phyloP scores from a whole-genome alignment of 164 flowering plant species.

The Vitis rupestris region DNA sequence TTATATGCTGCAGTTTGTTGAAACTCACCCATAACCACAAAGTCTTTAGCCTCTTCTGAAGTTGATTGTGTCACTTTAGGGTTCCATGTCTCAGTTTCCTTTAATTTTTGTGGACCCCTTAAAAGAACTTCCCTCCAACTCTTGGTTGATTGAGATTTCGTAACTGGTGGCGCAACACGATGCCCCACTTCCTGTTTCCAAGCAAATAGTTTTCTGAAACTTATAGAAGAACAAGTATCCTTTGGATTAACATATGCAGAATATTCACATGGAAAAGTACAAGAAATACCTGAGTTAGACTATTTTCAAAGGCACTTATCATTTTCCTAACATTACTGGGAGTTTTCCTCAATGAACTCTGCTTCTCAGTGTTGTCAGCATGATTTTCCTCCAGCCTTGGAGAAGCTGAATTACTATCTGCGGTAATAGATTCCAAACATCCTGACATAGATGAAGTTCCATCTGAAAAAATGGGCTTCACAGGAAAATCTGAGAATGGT shows the following conservation, averaged over 20 bases:
- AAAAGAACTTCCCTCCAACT: slow-evolving; percentile 14
- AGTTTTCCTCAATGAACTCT: slow-evolving; percentile 26
- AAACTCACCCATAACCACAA: slow-evolving; percentile 4
- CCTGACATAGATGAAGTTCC: slow-evolving; percentile 12
- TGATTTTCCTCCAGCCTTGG: slow-evolving; percentile 14
- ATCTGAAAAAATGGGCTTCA: slow-evolving; percentile 3
- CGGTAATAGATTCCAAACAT: slow-evolving; percentile 16
- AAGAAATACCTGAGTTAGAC: slow-evolving; percentile 52
- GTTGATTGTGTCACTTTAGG: slow-evolving; percentile 6
- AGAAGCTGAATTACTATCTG: slow-evolving; percentile 12
- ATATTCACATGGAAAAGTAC: background rate
- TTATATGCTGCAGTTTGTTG: background rate
- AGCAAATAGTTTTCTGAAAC: slow-evolving; percentile 1
- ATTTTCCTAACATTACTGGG: slow-evolving; percentile 64
- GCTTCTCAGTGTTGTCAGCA: slow-evolving; percentile 22
- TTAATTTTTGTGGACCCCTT: slow-evolving; percentile 2
- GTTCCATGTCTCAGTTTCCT: slow-evolving; percentile 16
- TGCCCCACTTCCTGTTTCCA: slow-evolving; percentile 38
- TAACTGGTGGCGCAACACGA: slow-evolving; percentile 18
- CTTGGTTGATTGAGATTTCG: slow-evolving; percentile 21
- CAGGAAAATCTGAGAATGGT: slow-evolving; percentile 11
- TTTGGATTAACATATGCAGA: slow-evolving; percentile 3
- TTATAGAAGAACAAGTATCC: slow-evolving; percentile 10
- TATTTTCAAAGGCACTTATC: slow-evolving; percentile 69
- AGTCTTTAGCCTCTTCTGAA: background rate